Base-by-base conservation (phyloP, 345 rosid genomes). In the Sisymbrium altissimum region DNA sequence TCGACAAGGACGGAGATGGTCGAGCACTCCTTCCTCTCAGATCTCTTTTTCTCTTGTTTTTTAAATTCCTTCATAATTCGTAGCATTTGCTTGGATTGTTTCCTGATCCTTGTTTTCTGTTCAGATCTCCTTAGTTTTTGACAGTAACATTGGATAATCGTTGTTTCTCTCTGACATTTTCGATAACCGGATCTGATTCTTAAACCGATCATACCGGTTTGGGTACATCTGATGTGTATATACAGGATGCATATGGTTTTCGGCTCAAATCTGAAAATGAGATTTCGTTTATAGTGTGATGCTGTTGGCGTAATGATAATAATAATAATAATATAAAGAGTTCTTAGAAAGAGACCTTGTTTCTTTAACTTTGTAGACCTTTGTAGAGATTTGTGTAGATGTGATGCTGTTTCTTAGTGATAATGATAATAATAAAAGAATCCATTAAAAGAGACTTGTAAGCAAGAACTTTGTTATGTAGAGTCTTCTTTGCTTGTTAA, bases 1-100 rank as follows among this genome's bases (percentile, higher is more conserved):
- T 81, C 72, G 84, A 78, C 40, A 81, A 83, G 59, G 86, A 83
- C 41, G 84, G 86, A 68, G 86, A 83, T 74, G 86, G 86, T 83
- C 54, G n/a, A n/a, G n/a, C n/a, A n/a, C n/a, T 41, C 43, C 70
- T 70, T 64, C 25, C 40, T 68, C 75, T 63, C 56, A 75, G 73
- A 49, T 39, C 71, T 43, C 72, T 50, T 17, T 45, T 23, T 9
- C 14, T 9, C 14, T 2, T 41, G 0, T 23, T 33, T 38, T 15
- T 32, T 29, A 6, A 29, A 6, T 35, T 23, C n/a, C 44, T 19
- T 44, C 49, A 60, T 36, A 13, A 10, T 65, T 66, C 19, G 0
- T 53, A n/a, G 17, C 58, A 27, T 21, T 39, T 39, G 39, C 25
- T 46, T 6, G n/a, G 25, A 9, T 57, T 23, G 45, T 33, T 49